Base-by-base conservation (phyloP, 106 monocot genomes). In the Dendrobium huoshanense region DNA sequence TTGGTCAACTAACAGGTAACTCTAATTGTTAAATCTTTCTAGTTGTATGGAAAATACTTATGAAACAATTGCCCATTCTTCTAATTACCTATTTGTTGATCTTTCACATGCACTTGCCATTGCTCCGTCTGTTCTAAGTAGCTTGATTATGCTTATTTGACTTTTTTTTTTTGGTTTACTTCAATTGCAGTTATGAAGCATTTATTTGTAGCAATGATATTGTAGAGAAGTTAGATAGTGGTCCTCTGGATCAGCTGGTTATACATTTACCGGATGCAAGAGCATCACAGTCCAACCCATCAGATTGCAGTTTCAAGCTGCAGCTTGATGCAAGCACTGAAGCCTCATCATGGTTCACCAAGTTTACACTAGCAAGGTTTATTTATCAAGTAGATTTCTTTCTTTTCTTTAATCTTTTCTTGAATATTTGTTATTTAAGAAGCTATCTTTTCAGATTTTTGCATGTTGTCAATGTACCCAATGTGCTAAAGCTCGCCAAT, bases 321-420 rank as follows among this genome's bases (percentile, higher is more conserved):
- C 83, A 87, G 64, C 33, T 86, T 40, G 27, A 67, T 77, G 87
- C 82, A 74, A 68, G 33, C 29, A 55, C 56, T 33, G 80, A 82
- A 33, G 84, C 70, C 15, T 84, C 87, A 78, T 85, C 88, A 67
- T 95, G 98, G 98, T 98, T 98, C 86, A 95, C 89, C 47, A 98
- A 95, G 81, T 83, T 77, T 68, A 98, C 89, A 73, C 27, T 98
- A 41, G 41, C 51, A 51, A 88, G 89, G 98, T 92, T 82, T 73
- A 41, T 79, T 25, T 74, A 24, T 40, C 43, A 17, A 40, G 75
- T 4, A 15, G 4, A 17, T 58, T 70, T 8, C 44, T 72, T 41
- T 77, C 8, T 79, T 19, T 49, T 25, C 33, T 42, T 44, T 16
- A 3, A 7, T 17, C 37, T 4, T 16, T 18, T 10, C 11, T 55